Base-by-base conservation (phyloP, 768 basidiomycete species). In the Lactarius deliciosus region DNA sequence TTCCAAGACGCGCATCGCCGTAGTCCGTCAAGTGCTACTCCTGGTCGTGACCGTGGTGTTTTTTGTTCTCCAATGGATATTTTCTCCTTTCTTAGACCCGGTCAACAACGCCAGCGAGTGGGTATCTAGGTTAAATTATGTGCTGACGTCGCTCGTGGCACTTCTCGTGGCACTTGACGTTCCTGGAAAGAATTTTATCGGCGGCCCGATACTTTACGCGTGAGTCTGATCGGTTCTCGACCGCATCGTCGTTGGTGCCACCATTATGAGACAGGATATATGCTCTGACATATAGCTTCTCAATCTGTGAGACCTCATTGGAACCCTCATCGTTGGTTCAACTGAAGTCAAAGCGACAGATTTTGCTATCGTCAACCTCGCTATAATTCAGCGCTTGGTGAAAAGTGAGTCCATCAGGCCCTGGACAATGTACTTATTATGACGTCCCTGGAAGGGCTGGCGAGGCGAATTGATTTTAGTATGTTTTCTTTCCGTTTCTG, bases 81-180 rank as follows among this genome's bases (percentile, higher is more conserved):
- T 84, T 61, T 80, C 81, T 1, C 88, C 90, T 7, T 91, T 91
- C 73, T 71, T 86, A 65, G 84, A 90, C 71, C 88, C 88, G 22
- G 82, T 87, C 65, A 85, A 84, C 74, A 91, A 91, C 75, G 87
- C 88, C 1, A 87, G 85, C 74, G 89, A 91, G 80, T 89, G 86
- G 85, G 81, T 82, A 13, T 90, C 88, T 54, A 76, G 91, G 59
- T 74, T 88, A 55, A 88, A 88, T 74, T 93, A 90, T 74, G 80
- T 91, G 50, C 72, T 82, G 34, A 89, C 90, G 11, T 81, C 90
- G 36, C 74, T 81, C 25, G 81, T 89, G 40, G 87, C 90, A 3
- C 79, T 92, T 25, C 76, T 80, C n/a, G 83, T 88, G 57, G 85
- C 85, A 22, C 75, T 89, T 60, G 76, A 86, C 71, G 76, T 88